Conservation (phyloP, 306 rosid genomes). For the Neltuma alba region DNA sequence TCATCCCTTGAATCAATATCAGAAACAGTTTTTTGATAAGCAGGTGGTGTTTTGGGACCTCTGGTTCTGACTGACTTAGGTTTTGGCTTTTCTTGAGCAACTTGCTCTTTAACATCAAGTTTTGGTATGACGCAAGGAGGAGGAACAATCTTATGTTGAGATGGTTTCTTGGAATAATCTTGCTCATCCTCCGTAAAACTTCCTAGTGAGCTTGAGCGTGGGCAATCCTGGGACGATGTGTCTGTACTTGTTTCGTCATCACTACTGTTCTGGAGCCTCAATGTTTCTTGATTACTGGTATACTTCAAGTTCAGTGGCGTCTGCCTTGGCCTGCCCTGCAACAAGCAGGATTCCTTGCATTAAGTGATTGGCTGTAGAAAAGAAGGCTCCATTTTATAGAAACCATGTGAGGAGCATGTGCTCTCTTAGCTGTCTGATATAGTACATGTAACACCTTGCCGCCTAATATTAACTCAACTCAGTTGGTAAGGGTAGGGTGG, state of each 20-base stretch:
- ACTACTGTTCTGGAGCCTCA: constrained; percentile 52
- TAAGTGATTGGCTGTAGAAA: not conserved
- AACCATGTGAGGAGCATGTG: too few relatives aligned
- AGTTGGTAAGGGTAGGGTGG: too few relatives aligned
- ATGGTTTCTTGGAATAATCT: constrained; percentile 47
- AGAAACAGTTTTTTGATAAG: not conserved
- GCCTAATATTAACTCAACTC: too few relatives aligned
- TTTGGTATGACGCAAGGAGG: constrained; percentile 68
- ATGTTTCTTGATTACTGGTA: constrained; percentile 18
- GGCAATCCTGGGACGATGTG: constrained; percentile 45
- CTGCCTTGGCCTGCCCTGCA: constrained; percentile 42
- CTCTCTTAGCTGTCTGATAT: too few relatives aligned
- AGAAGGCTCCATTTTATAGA: too few relatives aligned
- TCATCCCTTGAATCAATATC: not conserved
- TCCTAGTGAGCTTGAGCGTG: constrained; percentile 52
- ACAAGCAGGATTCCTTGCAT: constrained; percentile 29
- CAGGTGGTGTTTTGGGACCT: constrained; percentile 39
- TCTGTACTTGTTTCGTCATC: constrained; percentile 58
- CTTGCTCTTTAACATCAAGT: constrained; percentile 19
- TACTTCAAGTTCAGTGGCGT: not conserved
- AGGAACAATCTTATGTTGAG: constrained; percentile 34
- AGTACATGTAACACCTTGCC: too few relatives aligned
- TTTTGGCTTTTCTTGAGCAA: constrained; percentile 43
- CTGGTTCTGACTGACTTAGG: constrained; percentile 71
- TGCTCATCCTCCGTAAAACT: constrained; percentile 54